phyloP scores from a whole-genome alignment of 805 yeast genomes.

The Blastobotrys attinorum region DNA sequence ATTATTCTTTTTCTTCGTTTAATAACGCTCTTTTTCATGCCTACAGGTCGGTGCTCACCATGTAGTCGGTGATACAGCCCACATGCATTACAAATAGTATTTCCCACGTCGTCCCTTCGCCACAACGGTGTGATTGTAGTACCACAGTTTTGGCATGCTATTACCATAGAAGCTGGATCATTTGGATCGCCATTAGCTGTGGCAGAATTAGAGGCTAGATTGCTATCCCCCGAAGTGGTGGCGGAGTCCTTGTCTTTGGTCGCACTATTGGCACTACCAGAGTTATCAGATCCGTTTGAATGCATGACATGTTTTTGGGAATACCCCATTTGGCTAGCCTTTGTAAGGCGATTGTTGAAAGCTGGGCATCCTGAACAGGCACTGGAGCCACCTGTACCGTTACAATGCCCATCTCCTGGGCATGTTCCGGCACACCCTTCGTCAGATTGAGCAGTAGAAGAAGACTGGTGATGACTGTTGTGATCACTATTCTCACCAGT shows the following conservation, averaged over 20 bases:
- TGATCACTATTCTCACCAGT: background rate
- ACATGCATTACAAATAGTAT: slow-evolving; percentile 84
- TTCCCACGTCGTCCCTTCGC: slow-evolving; percentile 76
- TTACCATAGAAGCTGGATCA: slow-evolving; percentile 29
- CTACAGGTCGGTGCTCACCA: slow-evolving; percentile 68
- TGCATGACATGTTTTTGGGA: no score
- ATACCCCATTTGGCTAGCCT: slow-evolving; percentile 6
- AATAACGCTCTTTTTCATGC: slow-evolving; percentile 63
- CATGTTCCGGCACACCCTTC: slow-evolving; percentile 43
- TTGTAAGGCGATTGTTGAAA: slow-evolving; percentile 50
- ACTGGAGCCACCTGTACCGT: slow-evolving; percentile 78
- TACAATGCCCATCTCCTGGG: slow-evolving; percentile 71
- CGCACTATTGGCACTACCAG: slow-evolving; percentile 6
- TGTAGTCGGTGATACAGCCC: slow-evolving; percentile 68
- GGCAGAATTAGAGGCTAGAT: background rate
- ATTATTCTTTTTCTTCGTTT: slow-evolving; percentile 60
- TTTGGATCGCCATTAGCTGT: slow-evolving; percentile 29
- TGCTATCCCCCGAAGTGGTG: no score
- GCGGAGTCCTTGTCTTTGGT: background rate
- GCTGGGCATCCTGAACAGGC: slow-evolving; percentile 84
- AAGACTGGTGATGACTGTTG: background rate
- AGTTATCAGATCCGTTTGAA: no score
- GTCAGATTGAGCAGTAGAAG: background rate
- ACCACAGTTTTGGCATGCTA: slow-evolving; percentile 77
- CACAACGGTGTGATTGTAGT: slow-evolving; percentile 82